Percentiles rank a stretch among this genome's conserved stretches.
Evolutionary conservation across 345 rosid genomes (phyloP).

Genomic region (Dipteronia sinensis): DNA sequence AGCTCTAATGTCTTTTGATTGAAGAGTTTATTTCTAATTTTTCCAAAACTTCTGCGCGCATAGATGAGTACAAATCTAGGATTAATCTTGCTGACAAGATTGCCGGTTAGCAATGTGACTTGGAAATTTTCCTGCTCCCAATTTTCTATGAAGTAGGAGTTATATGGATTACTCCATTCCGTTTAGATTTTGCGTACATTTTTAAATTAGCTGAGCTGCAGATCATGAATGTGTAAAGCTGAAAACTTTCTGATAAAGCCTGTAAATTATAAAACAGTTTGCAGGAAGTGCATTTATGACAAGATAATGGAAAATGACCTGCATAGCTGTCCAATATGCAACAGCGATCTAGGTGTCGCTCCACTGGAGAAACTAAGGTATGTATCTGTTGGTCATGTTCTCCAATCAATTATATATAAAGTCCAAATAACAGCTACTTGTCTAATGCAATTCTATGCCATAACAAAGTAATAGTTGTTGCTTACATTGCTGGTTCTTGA

Average conservation of each 20-base stretch:
- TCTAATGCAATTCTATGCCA: not conserved
- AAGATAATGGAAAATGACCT: constrained; percentile 35
- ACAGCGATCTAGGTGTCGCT: constrained; percentile 40
- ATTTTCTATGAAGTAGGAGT: not conserved
- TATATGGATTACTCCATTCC: not conserved
- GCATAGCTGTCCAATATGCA: constrained; percentile 47
- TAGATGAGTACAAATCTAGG: not conserved
- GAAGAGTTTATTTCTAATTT: not conserved
- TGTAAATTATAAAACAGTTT: constrained; percentile 34
- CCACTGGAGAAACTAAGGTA: constrained; percentile 58
- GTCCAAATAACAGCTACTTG: not conserved
- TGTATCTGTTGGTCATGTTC: constrained; percentile 27
- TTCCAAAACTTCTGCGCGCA: no score
- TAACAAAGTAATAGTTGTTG: not conserved
- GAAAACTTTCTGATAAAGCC: constrained; percentile 5
- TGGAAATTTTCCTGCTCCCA: not conserved
- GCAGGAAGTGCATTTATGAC: constrained; percentile 52
- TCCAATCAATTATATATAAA: not conserved
- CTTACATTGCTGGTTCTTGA: not conserved
- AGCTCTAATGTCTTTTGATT: not conserved
- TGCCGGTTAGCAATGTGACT: no score
- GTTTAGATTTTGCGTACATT: not conserved
- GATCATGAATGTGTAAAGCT: not conserved
- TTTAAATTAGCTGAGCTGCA: not conserved
- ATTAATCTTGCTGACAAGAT: not conserved